phyloP scores from a whole-genome alignment of 2,329 filamentous ascomycete species.

The Diaporthe destruens region DNA sequence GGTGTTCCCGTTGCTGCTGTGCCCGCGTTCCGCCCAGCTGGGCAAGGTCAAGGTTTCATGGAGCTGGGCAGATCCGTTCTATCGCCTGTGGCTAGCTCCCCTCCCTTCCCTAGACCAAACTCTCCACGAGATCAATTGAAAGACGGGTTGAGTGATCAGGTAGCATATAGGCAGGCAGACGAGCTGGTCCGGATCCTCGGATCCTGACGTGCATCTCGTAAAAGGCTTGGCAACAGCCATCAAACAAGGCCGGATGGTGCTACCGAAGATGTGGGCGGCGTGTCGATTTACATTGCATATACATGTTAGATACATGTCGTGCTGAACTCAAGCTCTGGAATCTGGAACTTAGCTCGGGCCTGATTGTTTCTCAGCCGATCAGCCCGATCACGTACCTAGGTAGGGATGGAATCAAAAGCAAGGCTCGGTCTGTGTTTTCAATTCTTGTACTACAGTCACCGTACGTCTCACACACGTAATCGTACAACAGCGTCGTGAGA shows the following conservation, averaged over 20 bases:
- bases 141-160: not conserved
- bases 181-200: not conserved
- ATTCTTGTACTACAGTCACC: not conserved
- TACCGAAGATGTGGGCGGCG: not conserved
- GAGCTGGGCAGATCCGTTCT: slow-evolving; percentile 19
- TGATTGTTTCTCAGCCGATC: not conserved
- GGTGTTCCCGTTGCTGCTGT: slow-evolving; percentile 1
- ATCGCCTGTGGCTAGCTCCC: not conserved
- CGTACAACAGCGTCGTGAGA: slow-evolving; percentile 7
- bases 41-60: slow-evolving; percentile 29
- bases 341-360: slow-evolving; percentile 5
- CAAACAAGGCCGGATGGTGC: not conserved
- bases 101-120: not conserved
- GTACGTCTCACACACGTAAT: slow-evolving; percentile 16
- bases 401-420: slow-evolving; percentile 22
- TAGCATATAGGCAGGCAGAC: not conserved
- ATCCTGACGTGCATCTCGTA: slow-evolving; percentile 13
- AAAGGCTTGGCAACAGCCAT: slow-evolving; percentile 21
- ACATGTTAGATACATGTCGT: too few relatives aligned
- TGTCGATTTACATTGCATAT: not conserved
- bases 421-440: not conserved
- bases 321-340: not conserved
- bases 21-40: slow-evolving; percentile 25
- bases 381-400: too few relatives aligned
- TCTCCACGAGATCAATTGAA: not conserved